phyloP scores from a whole-genome alignment of 2,329 filamentous ascomycete species.

The Colletotrichum limetticola region DNA sequence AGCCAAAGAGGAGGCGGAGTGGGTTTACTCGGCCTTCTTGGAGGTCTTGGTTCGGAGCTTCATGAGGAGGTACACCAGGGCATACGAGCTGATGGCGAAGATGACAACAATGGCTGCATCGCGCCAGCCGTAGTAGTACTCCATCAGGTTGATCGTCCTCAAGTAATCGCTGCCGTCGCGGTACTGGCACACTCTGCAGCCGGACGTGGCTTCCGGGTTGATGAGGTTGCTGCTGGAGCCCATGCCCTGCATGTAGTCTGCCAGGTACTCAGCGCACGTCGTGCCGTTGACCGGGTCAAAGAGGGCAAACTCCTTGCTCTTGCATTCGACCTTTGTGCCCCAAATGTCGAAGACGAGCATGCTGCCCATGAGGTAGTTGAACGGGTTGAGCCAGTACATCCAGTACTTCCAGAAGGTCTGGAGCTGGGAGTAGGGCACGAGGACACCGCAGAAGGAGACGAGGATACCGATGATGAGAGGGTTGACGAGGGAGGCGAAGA shows the following conservation, averaged over 20 bases:
- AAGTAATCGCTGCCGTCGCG: constrained; percentile 68
- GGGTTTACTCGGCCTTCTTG: constrained; percentile 55
- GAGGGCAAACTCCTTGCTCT: constrained; percentile 58
- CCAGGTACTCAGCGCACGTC: constrained; percentile 69
- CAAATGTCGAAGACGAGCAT: constrained; percentile 64
- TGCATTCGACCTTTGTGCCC: constrained; percentile 58
- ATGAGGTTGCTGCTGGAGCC: constrained; percentile 62
- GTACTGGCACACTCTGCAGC: constrained; percentile 72
- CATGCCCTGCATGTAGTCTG: constrained; percentile 58
- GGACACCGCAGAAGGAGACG: constrained; percentile 78
- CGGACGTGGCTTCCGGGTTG: constrained; percentile 67
- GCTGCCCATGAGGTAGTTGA: constrained; percentile 69
- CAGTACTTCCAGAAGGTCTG: constrained; percentile 75
- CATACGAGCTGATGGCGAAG: constrained; percentile 66
- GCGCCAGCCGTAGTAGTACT: constrained; percentile 74
- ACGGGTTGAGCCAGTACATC: constrained; percentile 58
- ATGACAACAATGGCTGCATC: constrained; percentile 69
- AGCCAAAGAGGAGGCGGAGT: background rate
- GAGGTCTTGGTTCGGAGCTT: constrained; percentile 60
- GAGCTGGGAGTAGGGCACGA: constrained; percentile 73
- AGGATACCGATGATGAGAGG: constrained; percentile 67
- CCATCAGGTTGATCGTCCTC: constrained; percentile 65
- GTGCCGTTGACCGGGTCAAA: constrained; percentile 61
- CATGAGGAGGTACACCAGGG: constrained; percentile 56
- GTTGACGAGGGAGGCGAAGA: constrained; percentile 68